Evolutionary conservation across 2,329 filamentous ascomycete genomes (phyloP).

Genomic region (Periconia sp.): DNA sequence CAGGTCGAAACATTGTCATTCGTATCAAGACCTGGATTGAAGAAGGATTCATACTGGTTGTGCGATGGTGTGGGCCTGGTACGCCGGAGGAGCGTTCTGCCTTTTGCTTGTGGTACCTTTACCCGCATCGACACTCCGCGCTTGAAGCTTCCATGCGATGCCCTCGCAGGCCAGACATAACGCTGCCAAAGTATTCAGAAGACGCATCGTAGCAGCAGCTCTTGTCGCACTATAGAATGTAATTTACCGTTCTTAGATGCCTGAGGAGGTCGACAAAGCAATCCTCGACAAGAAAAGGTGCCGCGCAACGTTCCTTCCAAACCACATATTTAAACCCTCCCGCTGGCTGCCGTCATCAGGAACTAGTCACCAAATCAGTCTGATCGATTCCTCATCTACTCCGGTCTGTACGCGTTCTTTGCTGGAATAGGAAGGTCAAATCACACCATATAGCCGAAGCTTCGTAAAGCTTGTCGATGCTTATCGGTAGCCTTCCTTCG

Average conservation of each 20-base stretch:
- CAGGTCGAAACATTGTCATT: not conserved
- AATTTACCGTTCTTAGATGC: too few species aligned
- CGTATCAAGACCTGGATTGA: not conserved
- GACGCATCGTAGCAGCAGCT: too few species aligned
- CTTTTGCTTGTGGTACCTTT: constrained; percentile 14
- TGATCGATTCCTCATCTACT: not conserved
- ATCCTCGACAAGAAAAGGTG: not conserved
- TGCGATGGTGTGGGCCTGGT: constrained; percentile 26
- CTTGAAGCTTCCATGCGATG: not conserved
- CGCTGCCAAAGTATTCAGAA: too few species aligned
- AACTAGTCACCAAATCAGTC: not conserved
- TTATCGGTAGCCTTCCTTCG: not conserved
- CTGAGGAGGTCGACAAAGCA: too few species aligned
- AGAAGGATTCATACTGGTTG: constrained; percentile 17
- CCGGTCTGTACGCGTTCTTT: too few species aligned
- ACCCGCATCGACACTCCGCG: not conserved
- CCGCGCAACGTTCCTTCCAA: not conserved
- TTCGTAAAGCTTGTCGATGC: constrained; percentile 9
- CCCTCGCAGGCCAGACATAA: not conserved
- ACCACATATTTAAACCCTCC: not conserved
- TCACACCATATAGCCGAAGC: not conserved
- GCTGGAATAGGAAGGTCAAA: too few species aligned
- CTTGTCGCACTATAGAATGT: too few species aligned
- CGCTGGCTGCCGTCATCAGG: not conserved
- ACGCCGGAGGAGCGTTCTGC: constrained; percentile 11